phyloP scores from a whole-genome alignment of 192 early-diverging fungal species.

The Radiomyces spectabilis region DNA sequence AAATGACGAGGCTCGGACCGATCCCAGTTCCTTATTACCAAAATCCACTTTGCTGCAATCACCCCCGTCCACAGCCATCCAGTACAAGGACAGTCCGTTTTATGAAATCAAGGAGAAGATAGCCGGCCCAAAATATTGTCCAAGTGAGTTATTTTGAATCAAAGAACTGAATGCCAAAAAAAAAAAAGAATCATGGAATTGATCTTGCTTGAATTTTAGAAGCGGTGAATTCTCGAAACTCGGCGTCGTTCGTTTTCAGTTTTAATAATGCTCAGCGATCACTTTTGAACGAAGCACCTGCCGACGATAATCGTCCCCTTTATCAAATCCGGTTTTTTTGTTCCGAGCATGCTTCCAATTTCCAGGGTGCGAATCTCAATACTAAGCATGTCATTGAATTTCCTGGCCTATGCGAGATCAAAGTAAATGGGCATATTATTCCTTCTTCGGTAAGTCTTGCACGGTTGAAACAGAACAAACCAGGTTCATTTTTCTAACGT shows the following conservation, averaged over 20 bases:
- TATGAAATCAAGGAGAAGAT: background rate
- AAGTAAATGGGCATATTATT: conserved; percentile 32
- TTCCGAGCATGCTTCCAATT: conserved; percentile 11
- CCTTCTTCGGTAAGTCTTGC: conserved; percentile 21
- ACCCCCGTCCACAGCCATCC: no score
- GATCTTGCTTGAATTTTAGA: background rate
- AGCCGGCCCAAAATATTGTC: background rate
- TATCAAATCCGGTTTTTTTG: conserved; percentile 37
- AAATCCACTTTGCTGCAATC: no score
- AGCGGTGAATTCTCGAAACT: background rate
- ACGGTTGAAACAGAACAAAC: background rate
- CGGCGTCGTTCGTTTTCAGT: background rate
- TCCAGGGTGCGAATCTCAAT: conserved; percentile 1
- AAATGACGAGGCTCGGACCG: no score
- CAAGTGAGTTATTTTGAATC: background rate
- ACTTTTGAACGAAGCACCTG: background rate
- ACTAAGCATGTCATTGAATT: conserved; percentile 38
- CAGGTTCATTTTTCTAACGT: background rate
- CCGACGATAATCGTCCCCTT: background rate
- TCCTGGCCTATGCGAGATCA: conserved; percentile 39
- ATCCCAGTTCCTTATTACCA: no score
- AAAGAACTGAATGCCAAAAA: no score
- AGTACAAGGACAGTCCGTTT: conserved; percentile 5
- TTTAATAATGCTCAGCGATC: background rate
- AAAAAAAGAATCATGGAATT: no score